Base-by-base conservation (phyloP, 2,329 filamentous ascomycete genomes). In the Exophiala xenobiotica region DNA sequence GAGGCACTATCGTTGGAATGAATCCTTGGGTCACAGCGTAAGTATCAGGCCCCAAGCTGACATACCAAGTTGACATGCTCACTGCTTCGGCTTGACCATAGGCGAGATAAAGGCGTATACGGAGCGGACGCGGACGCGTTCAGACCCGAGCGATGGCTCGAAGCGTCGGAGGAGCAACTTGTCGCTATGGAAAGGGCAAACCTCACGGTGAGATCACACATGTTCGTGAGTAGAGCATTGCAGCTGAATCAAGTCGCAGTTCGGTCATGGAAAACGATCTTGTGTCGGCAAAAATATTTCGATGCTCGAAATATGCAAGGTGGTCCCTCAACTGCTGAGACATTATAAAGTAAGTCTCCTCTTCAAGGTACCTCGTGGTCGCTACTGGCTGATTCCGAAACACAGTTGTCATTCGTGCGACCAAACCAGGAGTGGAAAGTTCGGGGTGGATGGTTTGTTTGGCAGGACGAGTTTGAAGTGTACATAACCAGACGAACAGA, bases 81-180 rank as follows among this genome's bases (percentile, higher is more conserved):
- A 33, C 29, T 14, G 9, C 9, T 11, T 33, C 29, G 29, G 26
- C 12, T 14, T 19, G 5, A 6, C 20, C 8, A 24, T 24, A 57
- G 51, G n/a, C 50, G 54, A 29, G 46, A 53, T 18, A 67, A 65
- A 39, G 74, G 76, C 38, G 59, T 74, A 23, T 78, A 44, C 24
- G 56, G 58, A 3, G 5, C 23, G 5, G 84, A 90, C 55, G 80
- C 81, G 0, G 82, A 89, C 33, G 67, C 64, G 0, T 92, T 79
- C 66, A 70, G 82, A 8, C 87, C 87, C 0, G 87, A 90, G 67
- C 68, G 87, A 41, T 91, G 87, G 78, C 63, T 78, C 3, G 74
- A 79, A 89, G 86, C 40, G 5, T 40, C 49, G 3, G 20, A 40
- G 0, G 68, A 69, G 5, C 69, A 74, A 57, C 63, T 77, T 11